Percentiles rank a stretch among this genome's conserved stretches.
These are phyloP conservation scores for Aureobasidium sp. DNA, from an alignment of 2,329 filamentous ascomycete genomes.

Conservation along the genomic window DNA sequence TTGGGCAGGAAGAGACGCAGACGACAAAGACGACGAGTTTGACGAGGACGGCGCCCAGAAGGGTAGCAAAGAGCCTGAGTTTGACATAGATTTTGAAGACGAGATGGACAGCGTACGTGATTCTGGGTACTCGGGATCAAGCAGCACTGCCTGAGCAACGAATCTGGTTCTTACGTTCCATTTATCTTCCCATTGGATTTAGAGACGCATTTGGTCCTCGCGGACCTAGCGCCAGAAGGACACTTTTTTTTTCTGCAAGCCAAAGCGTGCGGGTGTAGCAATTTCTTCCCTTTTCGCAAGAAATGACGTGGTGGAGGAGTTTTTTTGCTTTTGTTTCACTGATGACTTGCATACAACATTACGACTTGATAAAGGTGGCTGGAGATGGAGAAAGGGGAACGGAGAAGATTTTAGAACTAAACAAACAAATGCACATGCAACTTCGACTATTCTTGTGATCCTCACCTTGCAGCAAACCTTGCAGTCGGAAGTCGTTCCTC, in stretches of 20 bases:
- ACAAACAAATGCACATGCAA: not conserved
- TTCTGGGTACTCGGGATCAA: slow-evolving; percentile 20
- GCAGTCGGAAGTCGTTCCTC: not conserved
- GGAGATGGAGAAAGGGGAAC: not conserved
- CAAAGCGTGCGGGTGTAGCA: not conserved
- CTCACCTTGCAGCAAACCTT: not conserved
- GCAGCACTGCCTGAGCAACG: slow-evolving; percentile 9
- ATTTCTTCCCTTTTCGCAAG: no score
- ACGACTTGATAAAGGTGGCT: not conserved
- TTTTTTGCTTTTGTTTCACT: not conserved
- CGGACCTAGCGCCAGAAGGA: not conserved
- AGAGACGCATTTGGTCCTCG: not conserved
- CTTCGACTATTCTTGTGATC: not conserved
- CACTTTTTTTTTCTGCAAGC: not conserved
- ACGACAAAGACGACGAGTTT: slow-evolving; percentile 31
- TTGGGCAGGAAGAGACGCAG: slow-evolving; percentile 43
- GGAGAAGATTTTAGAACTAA: not conserved
- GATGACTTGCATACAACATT: not conserved
- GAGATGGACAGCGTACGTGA: slow-evolving; percentile 31
- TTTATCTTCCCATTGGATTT: not conserved
- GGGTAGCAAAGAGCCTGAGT: slow-evolving; percentile 49
- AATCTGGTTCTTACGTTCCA: not conserved
- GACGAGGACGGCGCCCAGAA: slow-evolving; percentile 38
- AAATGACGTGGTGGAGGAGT: not conserved
- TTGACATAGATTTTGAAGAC: slow-evolving; percentile 81